These are phyloP conservation scores for Zygotorulaspora mrakii DNA, from an alignment of 1,139 yeast genomes.

Conservation along the genomic window DNA sequence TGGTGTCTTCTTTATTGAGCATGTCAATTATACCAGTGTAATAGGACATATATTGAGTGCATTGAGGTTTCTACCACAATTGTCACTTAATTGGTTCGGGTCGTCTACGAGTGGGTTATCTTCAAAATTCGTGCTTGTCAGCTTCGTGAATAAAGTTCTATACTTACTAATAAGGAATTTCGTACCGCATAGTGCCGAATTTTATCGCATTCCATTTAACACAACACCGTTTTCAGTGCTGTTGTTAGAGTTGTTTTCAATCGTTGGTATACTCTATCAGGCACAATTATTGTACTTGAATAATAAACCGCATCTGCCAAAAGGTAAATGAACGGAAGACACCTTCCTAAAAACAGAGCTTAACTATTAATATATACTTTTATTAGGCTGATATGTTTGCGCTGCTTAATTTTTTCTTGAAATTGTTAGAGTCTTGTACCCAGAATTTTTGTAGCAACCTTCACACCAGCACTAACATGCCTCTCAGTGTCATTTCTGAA, in stretches of 20 bases:
- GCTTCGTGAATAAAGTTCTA: conserved; percentile 14
- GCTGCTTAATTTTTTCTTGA: too few relatives aligned
- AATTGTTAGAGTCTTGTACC: conserved; percentile 57
- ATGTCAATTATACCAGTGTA: conserved; percentile 36
- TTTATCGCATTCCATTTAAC: conserved; percentile 28
- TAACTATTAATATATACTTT: too few relatives aligned
- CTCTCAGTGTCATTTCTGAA: conserved; percentile 60
- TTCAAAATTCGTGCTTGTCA: conserved; percentile 21
- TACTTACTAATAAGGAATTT: conserved; percentile 10
- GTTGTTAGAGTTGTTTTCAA: conserved; percentile 17
- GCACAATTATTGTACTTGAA: conserved; percentile 26
- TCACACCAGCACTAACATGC: conserved; percentile 55
- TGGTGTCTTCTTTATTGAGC: conserved; percentile 36
- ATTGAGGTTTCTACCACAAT: conserved; percentile 34
- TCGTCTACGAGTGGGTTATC: conserved; percentile 33
- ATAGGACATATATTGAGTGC: conserved; percentile 23
- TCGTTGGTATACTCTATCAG: conserved; percentile 26
- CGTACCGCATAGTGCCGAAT: conserved; percentile 7
- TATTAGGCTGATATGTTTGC: too few relatives aligned
- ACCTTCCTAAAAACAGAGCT: background rate
- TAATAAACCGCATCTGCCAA: conserved; percentile 24
- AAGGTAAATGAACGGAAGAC: conserved; percentile 7
- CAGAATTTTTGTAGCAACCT: conserved; percentile 58
- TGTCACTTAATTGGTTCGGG: conserved; percentile 36
- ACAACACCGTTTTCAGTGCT: conserved; percentile 21